Conservation (phyloP, 371 early-diverging fungal genomes). For the Rhizopus sp. region DNA sequence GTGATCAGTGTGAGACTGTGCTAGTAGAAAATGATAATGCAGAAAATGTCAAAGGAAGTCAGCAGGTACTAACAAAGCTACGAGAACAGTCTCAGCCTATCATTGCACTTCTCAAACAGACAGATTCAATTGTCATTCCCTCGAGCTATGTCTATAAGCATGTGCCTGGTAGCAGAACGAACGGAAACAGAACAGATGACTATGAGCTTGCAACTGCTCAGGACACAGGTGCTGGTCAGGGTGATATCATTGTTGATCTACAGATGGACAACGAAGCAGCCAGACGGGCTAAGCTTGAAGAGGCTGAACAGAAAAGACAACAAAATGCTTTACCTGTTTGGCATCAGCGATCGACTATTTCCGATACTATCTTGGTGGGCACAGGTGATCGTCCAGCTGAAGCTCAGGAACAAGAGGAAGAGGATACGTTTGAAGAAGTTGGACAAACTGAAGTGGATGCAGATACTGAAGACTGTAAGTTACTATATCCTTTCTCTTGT, state of each 20-base stretch:
- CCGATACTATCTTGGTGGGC: slow-evolving; percentile 43
- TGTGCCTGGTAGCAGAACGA: slow-evolving; percentile 25
- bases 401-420: slow-evolving; percentile 48
- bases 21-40: slow-evolving; percentile 70
- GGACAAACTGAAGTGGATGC: slow-evolving; percentile 41
- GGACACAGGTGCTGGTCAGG: slow-evolving; percentile 73
- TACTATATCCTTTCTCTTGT: neutral
- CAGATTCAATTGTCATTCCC: slow-evolving; percentile 75
- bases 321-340: slow-evolving; percentile 84
- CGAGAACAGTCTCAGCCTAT: slow-evolving; percentile 84
- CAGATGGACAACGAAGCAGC: slow-evolving; percentile 76
- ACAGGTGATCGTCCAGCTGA: slow-evolving; percentile 34
- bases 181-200: slow-evolving; percentile 35
- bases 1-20: slow-evolving; percentile 62
- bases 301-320: slow-evolving; percentile 72
- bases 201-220: slow-evolving; percentile 69
- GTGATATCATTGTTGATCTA: slow-evolving; percentile 79
- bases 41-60: slow-evolving; percentile 58
- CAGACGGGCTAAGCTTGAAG: slow-evolving; percentile 66
- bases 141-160: slow-evolving; percentile 54
- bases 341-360: slow-evolving; percentile 76
- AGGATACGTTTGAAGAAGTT: slow-evolving; percentile 38
- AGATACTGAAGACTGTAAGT: slow-evolving; percentile 54
- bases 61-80: slow-evolving; percentile 52
- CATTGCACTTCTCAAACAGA: slow-evolving; percentile 77